Evolutionary conservation across 2,329 filamentous ascomycete genomes (phyloP).

Genomic region (Colletotrichum siamense): DNA sequence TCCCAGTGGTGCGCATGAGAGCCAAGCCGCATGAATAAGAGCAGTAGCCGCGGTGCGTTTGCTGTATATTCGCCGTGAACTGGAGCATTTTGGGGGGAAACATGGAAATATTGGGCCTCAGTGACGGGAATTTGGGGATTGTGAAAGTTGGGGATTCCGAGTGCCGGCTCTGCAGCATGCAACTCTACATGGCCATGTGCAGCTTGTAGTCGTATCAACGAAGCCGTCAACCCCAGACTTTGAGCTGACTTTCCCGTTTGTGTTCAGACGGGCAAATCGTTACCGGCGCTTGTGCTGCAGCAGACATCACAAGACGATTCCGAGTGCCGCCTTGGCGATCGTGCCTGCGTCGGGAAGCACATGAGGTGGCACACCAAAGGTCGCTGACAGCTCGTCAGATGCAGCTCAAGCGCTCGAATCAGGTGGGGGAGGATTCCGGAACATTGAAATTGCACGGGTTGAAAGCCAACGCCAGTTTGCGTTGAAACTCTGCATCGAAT

Average conservation of each 20-base stretch:
- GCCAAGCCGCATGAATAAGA: background rate
- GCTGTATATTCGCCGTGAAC: background rate
- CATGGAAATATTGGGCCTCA: background rate
- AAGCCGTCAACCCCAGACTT: background rate
- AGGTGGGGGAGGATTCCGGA: background rate
- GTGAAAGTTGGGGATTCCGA: background rate
- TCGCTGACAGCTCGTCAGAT: background rate
- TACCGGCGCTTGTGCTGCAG: background rate
- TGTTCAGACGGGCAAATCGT: background rate
- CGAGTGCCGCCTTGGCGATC: background rate
- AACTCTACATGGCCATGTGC: background rate
- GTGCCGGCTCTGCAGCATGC: conserved; percentile 4
- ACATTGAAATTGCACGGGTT: background rate
- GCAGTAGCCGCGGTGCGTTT: background rate
- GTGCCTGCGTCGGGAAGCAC: background rate
- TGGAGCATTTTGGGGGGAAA: background rate
- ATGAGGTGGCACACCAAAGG: background rate
- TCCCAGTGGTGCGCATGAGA: background rate
- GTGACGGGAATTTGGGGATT: background rate
- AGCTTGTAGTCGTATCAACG: background rate
- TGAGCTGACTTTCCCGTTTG: background rate
- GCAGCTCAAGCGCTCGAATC: background rate
- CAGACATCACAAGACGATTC: background rate
- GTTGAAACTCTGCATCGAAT: background rate
- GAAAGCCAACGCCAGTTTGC: background rate